Evolutionary conservation across 1,284 basidiomycete species (phyloP).

Genomic region (Coniferiporia sulphurascens): DNA sequence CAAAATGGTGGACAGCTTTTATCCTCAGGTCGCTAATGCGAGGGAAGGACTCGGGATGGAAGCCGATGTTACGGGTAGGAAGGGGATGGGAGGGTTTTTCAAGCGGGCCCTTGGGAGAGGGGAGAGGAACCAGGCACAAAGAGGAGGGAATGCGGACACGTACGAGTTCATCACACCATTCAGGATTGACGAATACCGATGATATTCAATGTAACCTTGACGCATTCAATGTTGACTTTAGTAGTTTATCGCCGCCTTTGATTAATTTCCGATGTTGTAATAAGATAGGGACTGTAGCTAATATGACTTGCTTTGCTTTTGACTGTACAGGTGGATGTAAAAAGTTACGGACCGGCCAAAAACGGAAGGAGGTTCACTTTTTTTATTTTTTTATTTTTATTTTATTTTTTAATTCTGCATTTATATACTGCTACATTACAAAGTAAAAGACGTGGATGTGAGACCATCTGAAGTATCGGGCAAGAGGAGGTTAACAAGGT

Average conservation of each 20-base stretch:
- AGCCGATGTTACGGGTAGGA: slow-evolving; percentile 23
- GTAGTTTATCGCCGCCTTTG: not conserved
- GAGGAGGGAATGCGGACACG: slow-evolving; percentile 62
- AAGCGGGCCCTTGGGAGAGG: slow-evolving; percentile 57
- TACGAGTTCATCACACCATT: slow-evolving; percentile 79
- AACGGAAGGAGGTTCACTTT: too few species aligned
- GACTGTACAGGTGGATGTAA: too few species aligned
- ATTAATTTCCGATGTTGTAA: not conserved
- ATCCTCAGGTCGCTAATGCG: slow-evolving; percentile 34
- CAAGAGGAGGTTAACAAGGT: too few species aligned
- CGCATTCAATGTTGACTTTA: not conserved
- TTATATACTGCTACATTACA: too few species aligned
- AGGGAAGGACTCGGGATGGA: slow-evolving; percentile 14
- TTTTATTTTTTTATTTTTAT: too few species aligned
- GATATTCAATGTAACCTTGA: not conserved
- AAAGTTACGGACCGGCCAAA: too few species aligned
- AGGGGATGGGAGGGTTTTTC: slow-evolving; percentile 44
- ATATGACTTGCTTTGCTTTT: not conserved
- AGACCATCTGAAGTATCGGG: too few species aligned
- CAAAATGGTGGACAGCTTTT: slow-evolving; percentile 57
- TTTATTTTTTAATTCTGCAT: too few species aligned
- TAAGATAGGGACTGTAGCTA: not conserved
- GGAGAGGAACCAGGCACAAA: slow-evolving; percentile 36
- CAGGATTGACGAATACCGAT: slow-evolving; percentile 33
- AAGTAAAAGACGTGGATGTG: too few species aligned